A percentile compares a stretch with the other conserved stretches of the same genome.
phyloP scores from a whole-genome alignment of 352 stramenopile species.

The Peronospora farinosa region DNA sequence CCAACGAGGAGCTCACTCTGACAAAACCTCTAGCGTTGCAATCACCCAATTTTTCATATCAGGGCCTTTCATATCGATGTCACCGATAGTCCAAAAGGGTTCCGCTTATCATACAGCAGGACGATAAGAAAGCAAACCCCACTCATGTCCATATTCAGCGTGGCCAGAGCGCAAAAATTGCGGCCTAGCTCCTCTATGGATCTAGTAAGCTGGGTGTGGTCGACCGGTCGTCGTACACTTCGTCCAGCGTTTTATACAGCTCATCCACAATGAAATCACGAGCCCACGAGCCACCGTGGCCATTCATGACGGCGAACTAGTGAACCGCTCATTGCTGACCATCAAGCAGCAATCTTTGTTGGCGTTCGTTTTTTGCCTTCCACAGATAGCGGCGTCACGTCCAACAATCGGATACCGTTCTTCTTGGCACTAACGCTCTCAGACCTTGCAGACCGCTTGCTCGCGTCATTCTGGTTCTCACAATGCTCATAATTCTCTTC shows the following conservation, averaged over 20 bases:
- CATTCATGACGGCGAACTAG: slow-evolving; percentile 67
- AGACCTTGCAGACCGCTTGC: neutral
- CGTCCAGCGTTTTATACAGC: slow-evolving; percentile 44
- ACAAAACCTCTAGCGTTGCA: slow-evolving; percentile 52
- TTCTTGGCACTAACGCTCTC: slow-evolving; percentile 23
- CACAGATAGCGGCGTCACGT: slow-evolving; percentile 36
- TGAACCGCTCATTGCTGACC: slow-evolving; percentile 48
- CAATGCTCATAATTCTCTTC: too few relatives aligned
- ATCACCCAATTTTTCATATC: slow-evolving; percentile 76
- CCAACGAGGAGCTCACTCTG: slow-evolving; percentile 38
- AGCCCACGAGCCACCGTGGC: slow-evolving; percentile 55
- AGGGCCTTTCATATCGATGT: slow-evolving; percentile 74
- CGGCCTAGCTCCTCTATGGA: slow-evolving; percentile 47
- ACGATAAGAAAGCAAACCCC: slow-evolving; percentile 61
- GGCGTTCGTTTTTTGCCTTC: slow-evolving; percentile 48
- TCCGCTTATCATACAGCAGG: slow-evolving; percentile 50
- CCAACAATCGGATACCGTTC: slow-evolving; percentile 35
- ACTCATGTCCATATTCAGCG: slow-evolving; percentile 41
- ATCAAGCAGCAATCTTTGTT: slow-evolving; percentile 67
- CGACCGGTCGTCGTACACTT: slow-evolving; percentile 36
- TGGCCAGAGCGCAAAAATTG: slow-evolving; percentile 37
- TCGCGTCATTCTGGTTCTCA: too few relatives aligned
- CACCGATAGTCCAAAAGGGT: slow-evolving; percentile 78
- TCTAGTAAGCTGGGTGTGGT: slow-evolving; percentile 24
- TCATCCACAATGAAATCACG: slow-evolving; percentile 50